Percentiles rank a stretch among this genome's conserved stretches.
These are phyloP conservation scores for Phytophthora sansomeana DNA, from an alignment of 352 stramenopile species.

Conservation along the genomic window DNA sequence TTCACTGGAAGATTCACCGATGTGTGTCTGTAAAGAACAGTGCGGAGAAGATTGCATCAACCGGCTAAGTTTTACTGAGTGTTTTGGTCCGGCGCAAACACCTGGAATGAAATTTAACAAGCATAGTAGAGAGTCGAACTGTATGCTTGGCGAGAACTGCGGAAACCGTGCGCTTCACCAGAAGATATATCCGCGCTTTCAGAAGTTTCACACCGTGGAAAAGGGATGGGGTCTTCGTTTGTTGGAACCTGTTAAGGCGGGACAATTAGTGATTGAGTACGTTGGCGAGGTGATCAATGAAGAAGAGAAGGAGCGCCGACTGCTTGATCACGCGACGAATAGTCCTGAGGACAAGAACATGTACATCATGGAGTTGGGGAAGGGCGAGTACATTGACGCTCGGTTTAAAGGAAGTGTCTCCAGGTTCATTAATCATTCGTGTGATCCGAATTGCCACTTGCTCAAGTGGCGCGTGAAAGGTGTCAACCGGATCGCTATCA, in stretches of 20 bases:
- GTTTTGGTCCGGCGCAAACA: conserved; percentile 77
- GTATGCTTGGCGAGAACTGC: conserved; percentile 89
- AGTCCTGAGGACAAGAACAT: conserved; percentile 96
- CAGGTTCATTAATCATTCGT: conserved; percentile 98
- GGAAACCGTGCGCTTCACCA: conserved; percentile 93
- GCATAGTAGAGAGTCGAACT: conserved; percentile 89
- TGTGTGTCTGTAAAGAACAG: conserved; percentile 76
- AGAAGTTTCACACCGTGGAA: conserved; percentile 82
- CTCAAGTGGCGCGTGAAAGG: conserved; percentile 96
- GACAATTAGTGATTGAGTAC: conserved; percentile 94
- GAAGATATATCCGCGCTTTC: conserved; percentile 74
- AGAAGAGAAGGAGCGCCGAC: conserved; percentile 89
- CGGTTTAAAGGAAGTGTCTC: conserved; percentile 94
- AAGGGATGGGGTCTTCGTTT: conserved; percentile 93
- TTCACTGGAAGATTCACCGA: conserved; percentile 77
- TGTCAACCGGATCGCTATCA: conserved; percentile 94
- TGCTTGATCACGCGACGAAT: conserved; percentile 84
- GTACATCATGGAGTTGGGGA: conserved; percentile 95
- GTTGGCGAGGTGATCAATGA: conserved; percentile 96
- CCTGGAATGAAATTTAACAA: conserved; percentile 75
- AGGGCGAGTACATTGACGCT: conserved; percentile 96
- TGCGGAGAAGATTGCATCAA: conserved; percentile 96
- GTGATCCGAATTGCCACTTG: conserved; percentile 95
- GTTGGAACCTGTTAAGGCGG: conserved; percentile 80
- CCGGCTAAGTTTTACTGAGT: conserved; percentile 93